A percentile compares a stretch with the other conserved stretches of the same genome.
Conservation (phyloP, 306 rosid genomes). For the Begonia masoniana region DNA sequence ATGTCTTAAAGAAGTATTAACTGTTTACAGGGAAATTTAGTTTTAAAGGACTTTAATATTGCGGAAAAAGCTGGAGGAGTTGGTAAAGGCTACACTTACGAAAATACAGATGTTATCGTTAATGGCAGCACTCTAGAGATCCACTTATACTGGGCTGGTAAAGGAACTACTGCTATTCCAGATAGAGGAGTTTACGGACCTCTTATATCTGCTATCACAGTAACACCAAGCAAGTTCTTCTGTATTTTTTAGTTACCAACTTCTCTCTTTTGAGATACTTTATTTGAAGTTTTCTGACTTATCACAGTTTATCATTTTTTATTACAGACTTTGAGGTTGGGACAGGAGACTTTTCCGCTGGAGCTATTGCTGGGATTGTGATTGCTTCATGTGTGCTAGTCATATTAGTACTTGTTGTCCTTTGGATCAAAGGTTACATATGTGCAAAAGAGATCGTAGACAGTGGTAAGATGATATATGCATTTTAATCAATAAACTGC, state of each 20-base stretch:
- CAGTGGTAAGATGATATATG: conserved; percentile 28
- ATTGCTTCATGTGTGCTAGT: conserved; percentile 23
- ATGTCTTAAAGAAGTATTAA: background rate
- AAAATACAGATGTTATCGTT: conserved; percentile 28
- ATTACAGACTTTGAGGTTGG: conserved; percentile 33
- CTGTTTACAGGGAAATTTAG: conserved; percentile 31
- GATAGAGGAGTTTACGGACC: conserved; percentile 65
- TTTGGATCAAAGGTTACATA: conserved; percentile 35
- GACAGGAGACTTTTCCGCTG: conserved; percentile 31
- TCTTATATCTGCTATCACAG: conserved; percentile 63
- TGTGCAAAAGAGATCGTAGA: conserved; percentile 31
- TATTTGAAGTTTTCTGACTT: background rate
- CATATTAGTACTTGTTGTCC: conserved; percentile 26
- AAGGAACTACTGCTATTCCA: conserved; percentile 68
- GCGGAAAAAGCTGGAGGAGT: conserved; percentile 46
- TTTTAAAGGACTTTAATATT: conserved; percentile 43
- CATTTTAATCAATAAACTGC: background rate
- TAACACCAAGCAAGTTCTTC: conserved; percentile 44
- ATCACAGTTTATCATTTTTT: background rate
- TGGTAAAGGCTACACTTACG: conserved; percentile 25
- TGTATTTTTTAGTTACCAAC: background rate
- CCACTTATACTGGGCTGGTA: conserved; percentile 66
- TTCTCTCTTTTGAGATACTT: background rate
- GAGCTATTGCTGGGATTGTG: conserved; percentile 57
- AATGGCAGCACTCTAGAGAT: conserved; percentile 48